Percentiles rank a stretch among this genome's conserved stretches.
Conservation (phyloP, 352 stramenopile species). For the Globisporangium rhizosaccharum region DNA sequence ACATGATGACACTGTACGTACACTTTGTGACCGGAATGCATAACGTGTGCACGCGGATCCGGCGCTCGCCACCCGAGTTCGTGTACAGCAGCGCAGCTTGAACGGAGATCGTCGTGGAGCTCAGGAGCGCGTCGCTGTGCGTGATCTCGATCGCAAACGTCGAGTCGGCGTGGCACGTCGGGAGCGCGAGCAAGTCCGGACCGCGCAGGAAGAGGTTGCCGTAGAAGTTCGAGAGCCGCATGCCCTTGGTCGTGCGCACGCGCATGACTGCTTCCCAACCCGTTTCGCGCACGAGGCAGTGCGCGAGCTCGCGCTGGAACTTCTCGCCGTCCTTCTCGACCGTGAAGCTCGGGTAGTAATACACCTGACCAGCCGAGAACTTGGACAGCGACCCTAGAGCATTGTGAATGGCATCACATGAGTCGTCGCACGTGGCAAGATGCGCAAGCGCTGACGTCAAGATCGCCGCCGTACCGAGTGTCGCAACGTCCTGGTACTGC, state of each 20-base stretch:
- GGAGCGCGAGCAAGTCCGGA: conserved; percentile 95
- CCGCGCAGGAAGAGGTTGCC: conserved; percentile 98
- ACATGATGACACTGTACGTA: conserved; percentile 24
- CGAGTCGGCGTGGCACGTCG: conserved; percentile 94
- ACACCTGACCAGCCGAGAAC: conserved; percentile 94
- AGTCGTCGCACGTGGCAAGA: background rate
- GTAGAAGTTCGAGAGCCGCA: conserved; percentile 98
- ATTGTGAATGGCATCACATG: background rate
- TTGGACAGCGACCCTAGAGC: conserved; percentile 87
- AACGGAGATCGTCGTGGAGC: conserved; percentile 91
- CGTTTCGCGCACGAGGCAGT: conserved; percentile 91
- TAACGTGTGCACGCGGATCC: conserved; percentile 98
- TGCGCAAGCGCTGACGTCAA: background rate
- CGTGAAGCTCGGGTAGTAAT: conserved; percentile 96
- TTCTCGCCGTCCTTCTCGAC: conserved; percentile 88
- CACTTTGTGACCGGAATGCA: conserved; percentile 90
- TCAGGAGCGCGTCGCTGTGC: conserved; percentile 95
- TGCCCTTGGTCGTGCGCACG: conserved; percentile 95
- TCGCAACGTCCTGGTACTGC: conserved; percentile 96
- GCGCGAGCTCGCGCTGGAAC: conserved; percentile 91
- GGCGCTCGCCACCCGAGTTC: conserved; percentile 93
- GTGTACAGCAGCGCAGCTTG: conserved; percentile 98
- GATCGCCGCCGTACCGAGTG: conserved; percentile 61
- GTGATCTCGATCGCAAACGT: conserved; percentile 96
- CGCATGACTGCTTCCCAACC: conserved; percentile 96